phyloP scores from a whole-genome alignment of 139 green algal genomes.

The Closterium sp. region DNA sequence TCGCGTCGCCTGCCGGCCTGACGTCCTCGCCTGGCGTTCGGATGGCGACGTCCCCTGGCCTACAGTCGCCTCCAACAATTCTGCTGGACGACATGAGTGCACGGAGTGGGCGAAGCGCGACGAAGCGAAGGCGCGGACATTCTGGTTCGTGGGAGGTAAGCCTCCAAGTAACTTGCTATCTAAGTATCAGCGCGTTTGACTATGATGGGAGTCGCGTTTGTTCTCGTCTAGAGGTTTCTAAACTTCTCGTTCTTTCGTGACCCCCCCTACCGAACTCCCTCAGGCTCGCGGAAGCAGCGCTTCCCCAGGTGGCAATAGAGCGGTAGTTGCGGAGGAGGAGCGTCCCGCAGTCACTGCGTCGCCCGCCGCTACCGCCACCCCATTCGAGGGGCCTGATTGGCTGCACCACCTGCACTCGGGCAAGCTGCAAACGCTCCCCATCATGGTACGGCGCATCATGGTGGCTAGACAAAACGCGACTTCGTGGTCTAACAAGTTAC shows the following conservation, averaged over 20 bases:
- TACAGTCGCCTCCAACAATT: neutral
- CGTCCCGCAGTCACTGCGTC: neutral
- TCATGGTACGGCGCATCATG: neutral
- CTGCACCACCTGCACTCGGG: neutral
- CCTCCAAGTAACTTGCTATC: neutral
- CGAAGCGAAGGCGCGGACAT: neutral
- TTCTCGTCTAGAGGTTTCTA: neutral
- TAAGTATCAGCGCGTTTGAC: neutral
- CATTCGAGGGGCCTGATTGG: neutral
- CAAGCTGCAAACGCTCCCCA: neutral
- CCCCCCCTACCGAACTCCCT: neutral
- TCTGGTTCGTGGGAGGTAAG: neutral
- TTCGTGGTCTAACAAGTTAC: neutral
- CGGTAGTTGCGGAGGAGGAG: neutral
- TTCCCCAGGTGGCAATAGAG: neutral
- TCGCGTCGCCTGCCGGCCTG: neutral
- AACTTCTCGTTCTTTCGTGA: neutral
- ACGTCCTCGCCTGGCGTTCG: neutral
- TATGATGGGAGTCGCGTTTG: neutral
- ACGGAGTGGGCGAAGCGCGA: neutral
- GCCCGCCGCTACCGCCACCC: too few relatives aligned
- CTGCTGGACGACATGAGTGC: neutral
- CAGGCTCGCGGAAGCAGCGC: neutral
- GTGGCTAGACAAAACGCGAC: neutral
- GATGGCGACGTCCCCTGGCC: neutral